A percentile compares a stretch with the other conserved stretches of the same genome.
phyloP scores from a whole-genome alignment of 2,329 filamentous ascomycete species.

The Pseudonectria foliicola region DNA sequence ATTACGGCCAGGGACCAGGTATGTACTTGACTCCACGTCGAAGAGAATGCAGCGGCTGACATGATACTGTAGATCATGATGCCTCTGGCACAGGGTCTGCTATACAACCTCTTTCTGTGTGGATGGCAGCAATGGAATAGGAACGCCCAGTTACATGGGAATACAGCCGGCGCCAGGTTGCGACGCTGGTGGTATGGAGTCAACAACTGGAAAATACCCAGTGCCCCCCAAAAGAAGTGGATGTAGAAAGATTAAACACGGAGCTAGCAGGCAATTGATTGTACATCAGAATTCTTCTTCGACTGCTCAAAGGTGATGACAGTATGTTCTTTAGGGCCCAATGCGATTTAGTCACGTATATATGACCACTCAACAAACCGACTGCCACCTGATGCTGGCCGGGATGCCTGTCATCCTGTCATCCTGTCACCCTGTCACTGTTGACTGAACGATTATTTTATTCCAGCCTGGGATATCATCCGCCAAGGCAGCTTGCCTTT shows the following conservation, averaged over 20 bases:
- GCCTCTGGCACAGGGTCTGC: slow-evolving; percentile 76
- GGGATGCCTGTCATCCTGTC: no score
- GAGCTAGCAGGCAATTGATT: neutral
- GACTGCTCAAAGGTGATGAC: slow-evolving; percentile 2
- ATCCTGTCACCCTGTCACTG: no score
- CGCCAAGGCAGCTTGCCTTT: no score
- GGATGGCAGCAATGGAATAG: slow-evolving; percentile 91
- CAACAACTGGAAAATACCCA: slow-evolving; percentile 79
- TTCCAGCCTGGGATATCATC: no score
- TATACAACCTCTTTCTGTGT: slow-evolving; percentile 79
- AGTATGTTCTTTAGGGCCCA: slow-evolving; percentile 2
- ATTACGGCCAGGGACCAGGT: slow-evolving; percentile 90
- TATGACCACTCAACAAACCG: no score
- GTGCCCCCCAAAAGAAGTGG: slow-evolving; percentile 8
- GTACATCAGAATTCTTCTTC: slow-evolving; percentile 7
- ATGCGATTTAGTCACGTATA: slow-evolving; percentile 1
- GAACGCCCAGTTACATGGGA: slow-evolving; percentile 68
- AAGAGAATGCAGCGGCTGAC: neutral
- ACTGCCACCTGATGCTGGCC: no score
- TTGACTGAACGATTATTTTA: no score
- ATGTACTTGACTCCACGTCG: slow-evolving; percentile 16
- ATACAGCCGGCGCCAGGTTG: slow-evolving; percentile 66
- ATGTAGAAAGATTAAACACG: neutral
- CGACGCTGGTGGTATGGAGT: slow-evolving; percentile 93
- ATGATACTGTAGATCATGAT: slow-evolving; percentile 63